phyloP scores from a whole-genome alignment of 2,329 filamentous ascomycete genomes.

The Reticulascus tulasneorum region DNA sequence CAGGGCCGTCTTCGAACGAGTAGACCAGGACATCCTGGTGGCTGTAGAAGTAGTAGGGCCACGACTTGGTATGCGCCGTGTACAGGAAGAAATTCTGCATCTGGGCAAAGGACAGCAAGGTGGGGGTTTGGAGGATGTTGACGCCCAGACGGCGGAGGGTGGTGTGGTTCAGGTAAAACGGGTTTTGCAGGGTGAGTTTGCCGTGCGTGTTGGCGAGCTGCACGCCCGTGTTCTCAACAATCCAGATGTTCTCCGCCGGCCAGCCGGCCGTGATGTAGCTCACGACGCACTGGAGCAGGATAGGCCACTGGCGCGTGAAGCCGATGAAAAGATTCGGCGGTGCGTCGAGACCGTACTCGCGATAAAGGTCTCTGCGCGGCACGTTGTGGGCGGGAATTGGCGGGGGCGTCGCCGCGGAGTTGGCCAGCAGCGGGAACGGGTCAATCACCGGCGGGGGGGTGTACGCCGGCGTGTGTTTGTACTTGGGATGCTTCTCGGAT shows the following conservation, averaged over 20 bases:
- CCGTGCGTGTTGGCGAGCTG: slow-evolving; percentile 47
- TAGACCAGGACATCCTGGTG: slow-evolving; percentile 50
- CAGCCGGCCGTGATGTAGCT: slow-evolving; percentile 57
- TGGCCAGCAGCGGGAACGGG: slow-evolving; percentile 34
- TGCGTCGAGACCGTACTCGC: slow-evolving; percentile 32
- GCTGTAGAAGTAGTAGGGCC: slow-evolving; percentile 51
- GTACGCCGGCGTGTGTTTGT: slow-evolving; percentile 28
- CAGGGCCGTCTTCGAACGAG: slow-evolving; percentile 30
- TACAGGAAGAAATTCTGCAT: slow-evolving; percentile 51
- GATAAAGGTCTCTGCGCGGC: slow-evolving; percentile 29
- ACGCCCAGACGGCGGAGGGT: slow-evolving; percentile 46
- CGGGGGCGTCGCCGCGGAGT: slow-evolving; percentile 28
- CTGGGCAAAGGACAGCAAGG: slow-evolving; percentile 50
- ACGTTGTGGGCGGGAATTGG: slow-evolving; percentile 42
- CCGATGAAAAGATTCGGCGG: slow-evolving; percentile 52
- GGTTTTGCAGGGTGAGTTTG: slow-evolving; percentile 48
- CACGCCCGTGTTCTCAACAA: slow-evolving; percentile 57
- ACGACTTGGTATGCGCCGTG: slow-evolving; percentile 37
- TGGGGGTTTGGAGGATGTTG: slow-evolving; percentile 45
- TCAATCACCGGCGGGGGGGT: slow-evolving; percentile 32
- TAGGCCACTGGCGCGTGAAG: slow-evolving; percentile 52
- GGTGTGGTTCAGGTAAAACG: slow-evolving; percentile 52
- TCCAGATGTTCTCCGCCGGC: slow-evolving; percentile 53
- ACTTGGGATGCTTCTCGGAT: slow-evolving; percentile 17
- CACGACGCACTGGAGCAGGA: slow-evolving; percentile 52